These are phyloP conservation scores for Aspergillus ibericus DNA, from an alignment of 2,329 filamentous ascomycete species.

Conservation along the genomic window DNA sequence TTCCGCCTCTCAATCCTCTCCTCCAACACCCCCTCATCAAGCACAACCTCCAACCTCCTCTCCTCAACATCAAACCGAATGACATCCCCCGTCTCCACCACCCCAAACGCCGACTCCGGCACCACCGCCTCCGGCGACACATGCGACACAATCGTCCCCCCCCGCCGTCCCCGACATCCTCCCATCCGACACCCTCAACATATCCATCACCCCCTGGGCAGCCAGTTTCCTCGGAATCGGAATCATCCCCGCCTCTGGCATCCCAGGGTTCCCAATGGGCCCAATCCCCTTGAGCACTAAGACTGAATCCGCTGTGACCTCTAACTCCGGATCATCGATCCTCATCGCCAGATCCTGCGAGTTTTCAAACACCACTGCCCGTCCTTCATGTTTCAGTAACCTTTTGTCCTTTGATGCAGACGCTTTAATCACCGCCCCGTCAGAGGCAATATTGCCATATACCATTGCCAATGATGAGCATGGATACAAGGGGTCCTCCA, in stretches of 20 bases:
- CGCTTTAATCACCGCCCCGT: conserved; percentile 52
- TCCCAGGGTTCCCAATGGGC: conserved; percentile 53
- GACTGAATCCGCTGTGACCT: conserved; percentile 47
- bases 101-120: conserved; percentile 48
- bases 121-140: conserved; percentile 54
- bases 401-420: conserved; percentile 50
- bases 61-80: conserved; percentile 49
- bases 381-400: conserved; percentile 46
- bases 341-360: conserved; percentile 47
- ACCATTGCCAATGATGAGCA: conserved; percentile 48
- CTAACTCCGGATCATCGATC: conserved; percentile 47
- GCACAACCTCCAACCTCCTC: conserved; percentile 42
- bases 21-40: conserved; percentile 43
- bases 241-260: conserved; percentile 55
- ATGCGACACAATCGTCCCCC: conserved; percentile 55
- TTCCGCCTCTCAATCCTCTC: conserved; percentile 30
- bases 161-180: conserved; percentile 58
- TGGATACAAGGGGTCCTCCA: conserved; percentile 47
- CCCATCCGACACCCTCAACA: conserved; percentile 55
- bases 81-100: conserved; percentile 50
- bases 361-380: conserved; percentile 51
- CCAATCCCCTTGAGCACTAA: conserved; percentile 52
- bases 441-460: conserved; percentile 49
- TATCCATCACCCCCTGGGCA: conserved; percentile 49
- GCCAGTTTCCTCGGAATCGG: conserved; percentile 52